phyloP scores from a whole-genome alignment of 2,329 filamentous ascomycete species.

The Trichoderma arundinaceum region DNA sequence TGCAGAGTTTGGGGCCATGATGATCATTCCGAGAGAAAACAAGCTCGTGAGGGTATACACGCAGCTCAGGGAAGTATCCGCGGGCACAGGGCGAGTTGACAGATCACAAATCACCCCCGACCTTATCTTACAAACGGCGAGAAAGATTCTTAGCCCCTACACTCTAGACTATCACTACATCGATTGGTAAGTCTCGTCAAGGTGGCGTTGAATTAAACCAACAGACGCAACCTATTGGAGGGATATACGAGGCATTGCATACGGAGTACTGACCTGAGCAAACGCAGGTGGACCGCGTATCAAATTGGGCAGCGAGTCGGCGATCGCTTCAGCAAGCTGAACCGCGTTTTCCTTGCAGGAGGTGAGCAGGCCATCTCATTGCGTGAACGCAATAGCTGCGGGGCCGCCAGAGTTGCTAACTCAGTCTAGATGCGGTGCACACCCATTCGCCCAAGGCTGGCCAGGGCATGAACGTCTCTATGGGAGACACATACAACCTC shows the following conservation, averaged over 20 bases:
- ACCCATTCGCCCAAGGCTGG: constrained; percentile 65
- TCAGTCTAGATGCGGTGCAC: constrained; percentile 57
- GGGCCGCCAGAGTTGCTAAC: constrained; percentile 4
- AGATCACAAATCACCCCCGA: constrained; percentile 68
- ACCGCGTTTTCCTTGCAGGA: constrained; percentile 71
- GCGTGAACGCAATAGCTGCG: constrained; percentile 42
- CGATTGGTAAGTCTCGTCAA: constrained; percentile 58
- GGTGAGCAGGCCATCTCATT: constrained; percentile 53
- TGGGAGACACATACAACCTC: constrained; percentile 66
- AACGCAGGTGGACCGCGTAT: constrained; percentile 45
- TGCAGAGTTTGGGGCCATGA: constrained; percentile 60
- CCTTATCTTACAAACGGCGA: constrained; percentile 65
- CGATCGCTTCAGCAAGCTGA: constrained; percentile 58
- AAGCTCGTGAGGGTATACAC: constrained; percentile 69
- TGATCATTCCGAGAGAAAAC: constrained; percentile 69
- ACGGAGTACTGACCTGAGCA: constrained; percentile 3
- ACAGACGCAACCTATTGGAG: neutral
- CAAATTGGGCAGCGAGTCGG: constrained; percentile 71
- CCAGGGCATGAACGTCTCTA: constrained; percentile 74
- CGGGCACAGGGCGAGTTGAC: constrained; percentile 57
- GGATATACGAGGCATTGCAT: neutral
- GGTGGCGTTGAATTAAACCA: neutral
- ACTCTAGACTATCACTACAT: constrained; percentile 67
- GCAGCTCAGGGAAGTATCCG: constrained; percentile 58
- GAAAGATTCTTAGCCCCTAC: constrained; percentile 71